These are phyloP conservation scores for Coniochaeta sp. DNA, from an alignment of 2,329 filamentous ascomycete species.

Conservation along the genomic window DNA sequence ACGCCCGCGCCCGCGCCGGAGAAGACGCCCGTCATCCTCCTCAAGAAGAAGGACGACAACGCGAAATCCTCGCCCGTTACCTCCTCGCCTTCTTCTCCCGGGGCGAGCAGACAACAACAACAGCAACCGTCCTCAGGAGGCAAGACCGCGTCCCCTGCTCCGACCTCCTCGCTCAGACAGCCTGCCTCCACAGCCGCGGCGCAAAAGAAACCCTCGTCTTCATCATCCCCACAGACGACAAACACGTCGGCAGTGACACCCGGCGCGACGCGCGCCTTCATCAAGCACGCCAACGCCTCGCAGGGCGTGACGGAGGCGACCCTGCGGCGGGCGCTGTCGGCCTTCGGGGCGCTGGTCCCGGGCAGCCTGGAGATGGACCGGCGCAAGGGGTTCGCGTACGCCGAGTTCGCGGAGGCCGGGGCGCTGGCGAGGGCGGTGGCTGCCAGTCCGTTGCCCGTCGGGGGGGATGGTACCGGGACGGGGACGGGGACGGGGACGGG, in stretches of 20 bases:
- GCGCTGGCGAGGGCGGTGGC: slow-evolving; percentile 71
- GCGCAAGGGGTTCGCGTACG: slow-evolving; percentile 89
- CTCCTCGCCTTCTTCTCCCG: slow-evolving; percentile 14
- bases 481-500: no score
- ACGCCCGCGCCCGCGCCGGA: slow-evolving; percentile 16
- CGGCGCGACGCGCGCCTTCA: slow-evolving; percentile 52
- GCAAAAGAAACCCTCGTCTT: slow-evolving; percentile 10
- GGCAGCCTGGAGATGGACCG: slow-evolving; percentile 95
- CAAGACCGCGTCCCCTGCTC: slow-evolving; percentile 12
- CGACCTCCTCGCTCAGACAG: background rate
- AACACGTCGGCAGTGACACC: slow-evolving; percentile 6
- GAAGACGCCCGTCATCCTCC: slow-evolving; percentile 23
- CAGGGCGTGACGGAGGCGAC: slow-evolving; percentile 84
- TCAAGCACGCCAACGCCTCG: slow-evolving; percentile 80
- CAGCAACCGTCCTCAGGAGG: slow-evolving; percentile 7
- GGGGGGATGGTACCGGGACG: slow-evolving; percentile 82
- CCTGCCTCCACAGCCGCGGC: background rate
- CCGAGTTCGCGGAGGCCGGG: slow-evolving; percentile 73
- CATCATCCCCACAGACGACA: background rate
- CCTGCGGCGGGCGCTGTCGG: slow-evolving; percentile 65
- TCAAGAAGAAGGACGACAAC: slow-evolving; percentile 30
- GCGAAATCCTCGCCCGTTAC: background rate
- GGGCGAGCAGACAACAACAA: slow-evolving; percentile 21
- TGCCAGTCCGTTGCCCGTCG: slow-evolving; percentile 74
- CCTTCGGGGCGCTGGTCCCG: slow-evolving; percentile 66